A percentile compares a stretch with the other conserved stretches of the same genome.
These are phyloP conservation scores for Henckelia pumila DNA, from an alignment of 257 asterid species.

Conservation along the genomic window DNA sequence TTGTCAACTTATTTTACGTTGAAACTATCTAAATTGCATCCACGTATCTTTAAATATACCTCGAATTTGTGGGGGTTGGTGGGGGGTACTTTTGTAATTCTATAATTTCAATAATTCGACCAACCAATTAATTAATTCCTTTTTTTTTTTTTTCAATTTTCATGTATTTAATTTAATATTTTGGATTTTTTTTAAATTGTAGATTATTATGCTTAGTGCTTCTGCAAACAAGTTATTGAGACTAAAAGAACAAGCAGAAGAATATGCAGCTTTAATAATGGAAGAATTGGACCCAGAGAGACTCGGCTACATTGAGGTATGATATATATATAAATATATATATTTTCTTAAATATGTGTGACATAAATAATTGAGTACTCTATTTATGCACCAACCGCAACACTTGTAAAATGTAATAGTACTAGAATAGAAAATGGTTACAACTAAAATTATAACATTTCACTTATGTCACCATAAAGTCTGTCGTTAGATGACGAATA, in stretches of 20 bases:
- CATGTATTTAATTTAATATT: not conserved
- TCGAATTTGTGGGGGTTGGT: slow-evolving; percentile 55
- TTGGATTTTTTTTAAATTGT: slow-evolving; percentile 6
- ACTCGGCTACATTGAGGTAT: slow-evolving; percentile 97
- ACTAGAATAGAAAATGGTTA: slow-evolving; percentile 40
- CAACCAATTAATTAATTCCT: not conserved
- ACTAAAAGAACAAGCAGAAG: slow-evolving; percentile 94
- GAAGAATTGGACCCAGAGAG: slow-evolving; percentile 96
- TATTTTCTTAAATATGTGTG: too few species aligned
- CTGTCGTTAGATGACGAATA: slow-evolving; percentile 45
- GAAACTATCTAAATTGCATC: slow-evolving; percentile 23
- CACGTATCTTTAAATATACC: slow-evolving; percentile 24
- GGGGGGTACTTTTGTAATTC: slow-evolving; percentile 37
- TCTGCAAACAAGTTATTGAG: slow-evolving; percentile 91
- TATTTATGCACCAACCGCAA: slow-evolving; percentile 34
- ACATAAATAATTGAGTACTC: not conserved
- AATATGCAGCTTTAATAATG: slow-evolving; percentile 95
- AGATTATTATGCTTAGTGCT: slow-evolving; percentile 96
- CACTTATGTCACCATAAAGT: slow-evolving; percentile 31
- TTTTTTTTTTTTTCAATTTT: not conserved
- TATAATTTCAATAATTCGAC: slow-evolving; percentile 2
- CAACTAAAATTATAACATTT: slow-evolving; percentile 44
- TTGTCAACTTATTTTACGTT: slow-evolving; percentile 29
- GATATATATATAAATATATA: not conserved
- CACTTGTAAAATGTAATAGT: not conserved